A percentile compares a stretch with the other conserved stretches of the same genome.
Conservation (phyloP, 2,329 filamentous ascomycete genomes). For the Penicillium sp. region DNA sequence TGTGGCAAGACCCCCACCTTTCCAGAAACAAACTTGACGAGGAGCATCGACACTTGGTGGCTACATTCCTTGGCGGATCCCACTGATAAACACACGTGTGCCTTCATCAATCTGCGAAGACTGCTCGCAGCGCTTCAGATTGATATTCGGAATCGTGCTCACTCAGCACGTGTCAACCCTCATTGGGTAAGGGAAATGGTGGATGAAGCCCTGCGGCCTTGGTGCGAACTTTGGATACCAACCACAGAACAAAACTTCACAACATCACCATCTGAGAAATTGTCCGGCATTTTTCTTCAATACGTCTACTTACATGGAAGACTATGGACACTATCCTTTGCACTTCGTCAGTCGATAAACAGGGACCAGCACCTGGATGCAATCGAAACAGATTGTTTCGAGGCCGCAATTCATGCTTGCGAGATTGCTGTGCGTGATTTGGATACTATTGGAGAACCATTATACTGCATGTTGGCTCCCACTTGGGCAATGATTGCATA, state of each 20-base stretch:
- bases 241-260: background rate
- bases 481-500: conserved; percentile 38
- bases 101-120: conserved; percentile 29
- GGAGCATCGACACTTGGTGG: conserved; percentile 30
- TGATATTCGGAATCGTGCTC: conserved; percentile 17
- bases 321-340: conserved; percentile 32
- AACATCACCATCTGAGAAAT: conserved; percentile 10
- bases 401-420: conserved; percentile 29
- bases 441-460: conserved; percentile 25
- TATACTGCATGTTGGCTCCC: conserved; percentile 36
- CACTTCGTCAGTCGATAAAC: conserved; percentile 19
- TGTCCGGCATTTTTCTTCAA: conserved; percentile 21
- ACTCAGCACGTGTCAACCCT: conserved; percentile 11
- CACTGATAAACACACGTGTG: conserved; percentile 32
- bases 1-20: conserved; percentile 29
- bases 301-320: conserved; percentile 32
- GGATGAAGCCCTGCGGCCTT: conserved; percentile 23
- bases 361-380: conserved; percentile 12
- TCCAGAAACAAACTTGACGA: conserved; percentile 30
- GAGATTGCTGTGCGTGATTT: conserved; percentile 30
- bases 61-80: conserved; percentile 29
- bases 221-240: conserved; percentile 27
- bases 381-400: conserved; percentile 32
- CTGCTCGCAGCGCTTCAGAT: conserved; percentile 21
- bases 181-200: conserved; percentile 30